Base-by-base conservation (phyloP, 768 basidiomycete species). In the Tulasnella sp. region DNA sequence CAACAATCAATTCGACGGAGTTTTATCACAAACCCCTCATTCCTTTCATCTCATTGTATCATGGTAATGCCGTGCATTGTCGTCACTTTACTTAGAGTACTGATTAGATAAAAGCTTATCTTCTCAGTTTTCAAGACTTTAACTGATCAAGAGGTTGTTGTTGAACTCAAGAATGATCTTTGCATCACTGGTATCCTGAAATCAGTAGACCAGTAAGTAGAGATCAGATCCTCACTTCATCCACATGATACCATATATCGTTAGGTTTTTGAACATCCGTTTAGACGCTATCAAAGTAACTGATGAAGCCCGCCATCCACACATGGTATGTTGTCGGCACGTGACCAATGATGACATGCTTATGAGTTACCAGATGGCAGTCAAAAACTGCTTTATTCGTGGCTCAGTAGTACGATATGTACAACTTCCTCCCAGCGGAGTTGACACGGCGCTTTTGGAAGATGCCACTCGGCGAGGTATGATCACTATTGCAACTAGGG, bases 121-220 rank as follows among this genome's bases (percentile, higher is more conserved):
- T 90, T 88, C 71, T 96, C 92, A 39, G 92, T 98, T 24, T 98
- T 99, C 81, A 98, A 98, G 70, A 98, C 95, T 7, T 78, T 99
- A 28, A 96, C 92, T 8, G 91, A 96, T 68, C 93, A 98, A 63
- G 79, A 82, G 61, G 92, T 98, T 60, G 90, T 87, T 4, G 92
- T 95, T 57, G 91, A 96, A 65, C 79, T 99, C 62, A 99, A 99
- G 71, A 99, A 99, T 69, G 95, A 98, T 67, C 79, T 98, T 48
- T 90, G 85, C 16, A 95, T 99, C 65, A 89, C 85, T 8, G 93
- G 93, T 1, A 82, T 86, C 24, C 68, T 99, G 59, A 95, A 95
- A 74, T 95, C 90, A 28, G 92, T 99, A 45, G 93, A 99, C 72
- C 93, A 99, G 93, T 92, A 57, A 55, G 81, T 75, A n/a, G n/a